Evolutionary conservation across 2,329 filamentous ascomycete genomes (phyloP).

Genomic region (Botryosphaeria dothidea): DNA sequence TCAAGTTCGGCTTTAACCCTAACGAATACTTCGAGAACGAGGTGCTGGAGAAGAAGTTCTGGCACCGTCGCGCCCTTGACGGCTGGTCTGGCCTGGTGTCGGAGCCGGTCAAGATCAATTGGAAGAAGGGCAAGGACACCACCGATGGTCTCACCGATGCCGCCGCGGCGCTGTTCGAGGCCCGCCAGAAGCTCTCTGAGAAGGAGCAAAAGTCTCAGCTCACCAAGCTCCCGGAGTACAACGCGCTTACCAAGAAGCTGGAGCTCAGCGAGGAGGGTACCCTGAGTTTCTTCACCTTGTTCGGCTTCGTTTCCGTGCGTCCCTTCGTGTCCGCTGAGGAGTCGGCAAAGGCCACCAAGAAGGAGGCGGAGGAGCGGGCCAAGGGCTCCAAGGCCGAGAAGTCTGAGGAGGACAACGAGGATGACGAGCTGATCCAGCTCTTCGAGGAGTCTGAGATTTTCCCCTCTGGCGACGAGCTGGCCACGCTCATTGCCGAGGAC

Average conservation of each 20-base stretch:
- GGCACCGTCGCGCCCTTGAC: slow-evolving; percentile 70
- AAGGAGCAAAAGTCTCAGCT: slow-evolving; percentile 45
- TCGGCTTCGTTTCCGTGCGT: slow-evolving; percentile 70
- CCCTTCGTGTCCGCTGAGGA: slow-evolving; percentile 71
- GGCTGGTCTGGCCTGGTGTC: slow-evolving; percentile 77
- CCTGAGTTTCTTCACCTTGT: slow-evolving; percentile 85
- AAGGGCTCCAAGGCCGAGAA: slow-evolving; percentile 42
- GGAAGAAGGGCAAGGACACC: slow-evolving; percentile 75
- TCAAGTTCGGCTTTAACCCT: slow-evolving; percentile 72
- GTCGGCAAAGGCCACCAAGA: slow-evolving; percentile 61
- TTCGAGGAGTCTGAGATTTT: slow-evolving; percentile 79
- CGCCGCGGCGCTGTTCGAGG: slow-evolving; percentile 68
- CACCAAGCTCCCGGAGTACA: slow-evolving; percentile 56
- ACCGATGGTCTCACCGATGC: slow-evolving; percentile 78
- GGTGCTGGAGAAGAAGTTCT: slow-evolving; percentile 88
- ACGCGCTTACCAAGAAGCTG: slow-evolving; percentile 55
- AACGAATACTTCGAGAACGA: slow-evolving; percentile 83
- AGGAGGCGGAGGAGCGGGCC: slow-evolving; percentile 60
- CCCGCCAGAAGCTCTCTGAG: slow-evolving; percentile 38
- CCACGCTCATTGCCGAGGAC: slow-evolving; percentile 79
- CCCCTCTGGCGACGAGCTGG: slow-evolving; percentile 81
- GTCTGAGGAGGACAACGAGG: slow-evolving; percentile 51
- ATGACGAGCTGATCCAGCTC: slow-evolving; percentile 63
- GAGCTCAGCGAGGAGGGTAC: slow-evolving; percentile 62
- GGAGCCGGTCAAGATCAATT: slow-evolving; percentile 83